phyloP scores from a whole-genome alignment of 106 monocot genomes.

The Allium sativum region DNA sequence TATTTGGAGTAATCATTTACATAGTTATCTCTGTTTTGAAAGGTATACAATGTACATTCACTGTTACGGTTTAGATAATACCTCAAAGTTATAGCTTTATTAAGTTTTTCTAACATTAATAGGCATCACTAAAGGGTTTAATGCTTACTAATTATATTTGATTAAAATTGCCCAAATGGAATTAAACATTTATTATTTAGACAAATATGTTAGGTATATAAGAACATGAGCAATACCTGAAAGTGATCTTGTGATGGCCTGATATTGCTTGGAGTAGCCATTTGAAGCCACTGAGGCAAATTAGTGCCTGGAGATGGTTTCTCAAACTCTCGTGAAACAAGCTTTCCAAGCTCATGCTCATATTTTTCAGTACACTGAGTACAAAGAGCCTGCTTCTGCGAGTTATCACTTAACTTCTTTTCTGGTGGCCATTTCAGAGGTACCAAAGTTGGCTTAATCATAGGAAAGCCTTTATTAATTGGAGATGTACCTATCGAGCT shows the following conservation, averaged over 20 bases:
- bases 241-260: conserved; percentile 9
- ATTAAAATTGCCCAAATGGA: background rate
- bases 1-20: too few species aligned
- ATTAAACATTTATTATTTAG: background rate
- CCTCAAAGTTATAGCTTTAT: too few species aligned
- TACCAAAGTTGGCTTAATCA: background rate
- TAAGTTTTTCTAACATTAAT: too few species aligned
- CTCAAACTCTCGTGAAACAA: conserved; percentile 40
- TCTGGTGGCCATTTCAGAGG: conserved; percentile 3
- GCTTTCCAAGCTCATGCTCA: conserved; percentile 45
- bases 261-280: too few species aligned
- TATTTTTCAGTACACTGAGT: conserved; percentile 42
- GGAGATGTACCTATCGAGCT: conserved; percentile 27
- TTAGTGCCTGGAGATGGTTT: conserved; percentile 20
- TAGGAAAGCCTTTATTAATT: conserved; percentile 12
- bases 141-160: too few species aligned
- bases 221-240: conserved; percentile 19
- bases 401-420: background rate
- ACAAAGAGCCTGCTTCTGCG: conserved; percentile 19
- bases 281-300: conserved; percentile 79
- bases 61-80: too few species aligned
- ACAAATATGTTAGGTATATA: too few species aligned
- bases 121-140: too few species aligned
- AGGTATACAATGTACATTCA: too few species aligned
- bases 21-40: too few species aligned